A percentile compares a stretch with the other conserved stretches of the same genome.
phyloP scores from a whole-genome alignment of 2,329 filamentous ascomycete species.

The Pseudocercospora ulei region DNA sequence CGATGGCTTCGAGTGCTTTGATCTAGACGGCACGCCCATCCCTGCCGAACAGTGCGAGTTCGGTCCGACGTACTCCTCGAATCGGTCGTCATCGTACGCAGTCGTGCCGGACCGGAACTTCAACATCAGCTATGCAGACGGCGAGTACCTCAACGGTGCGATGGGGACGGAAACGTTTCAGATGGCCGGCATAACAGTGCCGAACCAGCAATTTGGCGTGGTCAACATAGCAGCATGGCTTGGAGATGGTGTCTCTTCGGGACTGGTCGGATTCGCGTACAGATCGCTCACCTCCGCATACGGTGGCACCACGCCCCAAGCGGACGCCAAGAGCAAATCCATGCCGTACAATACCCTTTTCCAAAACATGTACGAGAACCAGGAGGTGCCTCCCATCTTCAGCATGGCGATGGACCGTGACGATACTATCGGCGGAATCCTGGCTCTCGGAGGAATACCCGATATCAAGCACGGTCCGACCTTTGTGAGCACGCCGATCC shows the following conservation, averaged over 20 bases:
- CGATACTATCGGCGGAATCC: constrained; percentile 35
- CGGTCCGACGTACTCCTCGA: constrained; percentile 29
- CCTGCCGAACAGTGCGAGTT: constrained; percentile 30
- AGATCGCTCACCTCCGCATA: constrained; percentile 42
- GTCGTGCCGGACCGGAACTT: constrained; percentile 38
- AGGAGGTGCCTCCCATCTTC: constrained; percentile 41
- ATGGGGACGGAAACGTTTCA: constrained; percentile 39
- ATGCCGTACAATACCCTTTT: constrained; percentile 45
- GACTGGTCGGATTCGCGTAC: constrained; percentile 47
- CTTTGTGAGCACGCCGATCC: constrained; percentile 35
- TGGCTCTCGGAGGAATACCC: constrained; percentile 45
- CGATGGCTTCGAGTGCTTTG: constrained; percentile 26
- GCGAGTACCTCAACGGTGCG: constrained; percentile 36
- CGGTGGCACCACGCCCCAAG: constrained; percentile 25
- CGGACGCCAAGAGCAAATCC: constrained; percentile 20
- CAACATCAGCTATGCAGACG: constrained; percentile 40
- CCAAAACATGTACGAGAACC: constrained; percentile 42
- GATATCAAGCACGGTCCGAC: constrained; percentile 35
- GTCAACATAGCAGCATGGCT: constrained; percentile 34
- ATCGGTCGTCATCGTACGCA: constrained; percentile 32
- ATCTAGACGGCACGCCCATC: constrained; percentile 12
- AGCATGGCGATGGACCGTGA: constrained; percentile 41
- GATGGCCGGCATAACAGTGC: constrained; percentile 41
- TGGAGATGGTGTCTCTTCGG: constrained; percentile 36
- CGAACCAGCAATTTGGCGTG: constrained; percentile 41